phyloP scores from a whole-genome alignment of 805 yeast genomes.

The Schwanniomyces polymorphus region DNA sequence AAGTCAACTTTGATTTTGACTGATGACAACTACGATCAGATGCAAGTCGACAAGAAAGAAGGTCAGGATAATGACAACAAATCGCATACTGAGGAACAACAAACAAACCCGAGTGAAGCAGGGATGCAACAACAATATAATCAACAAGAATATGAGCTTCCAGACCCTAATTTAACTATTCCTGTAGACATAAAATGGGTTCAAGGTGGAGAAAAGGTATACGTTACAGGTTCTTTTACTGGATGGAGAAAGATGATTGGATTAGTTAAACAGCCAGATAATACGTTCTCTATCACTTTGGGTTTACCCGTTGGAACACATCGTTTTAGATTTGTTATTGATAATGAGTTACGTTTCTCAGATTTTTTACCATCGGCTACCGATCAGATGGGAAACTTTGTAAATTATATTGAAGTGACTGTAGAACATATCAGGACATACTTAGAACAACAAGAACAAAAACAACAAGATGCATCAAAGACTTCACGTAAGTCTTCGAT shows the following conservation, averaged over 20 bases:
- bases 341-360: conserved; percentile 85
- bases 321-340: conserved; percentile 89
- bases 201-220: conserved; percentile 95
- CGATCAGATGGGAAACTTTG: conserved; percentile 94
- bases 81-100: conserved; percentile 21
- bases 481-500: conserved; percentile 28
- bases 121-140: neutral
- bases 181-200: conserved; percentile 84
- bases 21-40: conserved; percentile 62
- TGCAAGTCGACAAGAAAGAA: conserved; percentile 38
- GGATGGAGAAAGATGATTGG: conserved; percentile 99
- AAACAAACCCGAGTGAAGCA: conserved; percentile 8
- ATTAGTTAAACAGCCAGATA: conserved; percentile 54
- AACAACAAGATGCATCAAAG: conserved; percentile 8
- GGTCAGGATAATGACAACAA: conserved; percentile 16
- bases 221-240: conserved; percentile 95
- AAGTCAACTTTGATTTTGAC: conserved; percentile 72
- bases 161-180: conserved; percentile 31
- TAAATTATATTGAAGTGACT: conserved; percentile 80
- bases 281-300: conserved; percentile 63
- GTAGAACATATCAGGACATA: conserved; percentile 37
- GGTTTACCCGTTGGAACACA: conserved; percentile 90
- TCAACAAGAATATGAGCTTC: conserved; percentile 8
- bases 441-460: conserved; percentile 24
- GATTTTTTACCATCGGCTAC: conserved; percentile 95